phyloP scores from a whole-genome alignment of 2,329 filamentous ascomycete species.

The Harringtonia aguacate region DNA sequence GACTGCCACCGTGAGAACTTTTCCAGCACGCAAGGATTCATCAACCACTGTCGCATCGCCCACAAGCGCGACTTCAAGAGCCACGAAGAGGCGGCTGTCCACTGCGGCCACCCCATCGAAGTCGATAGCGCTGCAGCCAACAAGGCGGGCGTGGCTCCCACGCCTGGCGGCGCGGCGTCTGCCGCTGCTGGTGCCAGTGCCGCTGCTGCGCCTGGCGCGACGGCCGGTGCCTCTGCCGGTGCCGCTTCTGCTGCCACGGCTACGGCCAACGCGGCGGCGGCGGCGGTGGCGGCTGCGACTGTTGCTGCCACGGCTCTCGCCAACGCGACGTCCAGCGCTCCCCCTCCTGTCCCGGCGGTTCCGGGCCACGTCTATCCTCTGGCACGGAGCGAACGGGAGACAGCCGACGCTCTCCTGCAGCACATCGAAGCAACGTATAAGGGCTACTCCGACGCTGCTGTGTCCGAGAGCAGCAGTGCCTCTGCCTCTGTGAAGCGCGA shows the following conservation, averaged over 20 bases:
- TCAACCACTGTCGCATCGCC: slow-evolving; percentile 96
- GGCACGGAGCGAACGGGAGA: slow-evolving; percentile 45
- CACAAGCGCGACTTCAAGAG: slow-evolving; percentile 91
- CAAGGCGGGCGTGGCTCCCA: neutral
- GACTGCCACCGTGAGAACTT: slow-evolving; percentile 88
- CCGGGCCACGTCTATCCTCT: slow-evolving; percentile 52
- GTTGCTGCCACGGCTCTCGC: neutral
- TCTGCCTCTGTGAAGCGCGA: slow-evolving; percentile 2
- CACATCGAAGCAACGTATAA: slow-evolving; percentile 44
- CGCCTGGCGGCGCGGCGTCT: neutral
- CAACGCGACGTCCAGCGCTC: neutral
- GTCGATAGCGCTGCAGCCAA: slow-evolving; percentile 41
- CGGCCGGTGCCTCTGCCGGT: neutral
- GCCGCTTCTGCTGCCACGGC: neutral
- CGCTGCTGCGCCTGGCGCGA: neutral
- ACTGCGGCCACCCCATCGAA: slow-evolving; percentile 76
- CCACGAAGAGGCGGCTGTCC: slow-evolving; percentile 84
- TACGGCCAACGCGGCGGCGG: neutral
- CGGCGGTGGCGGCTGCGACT: neutral
- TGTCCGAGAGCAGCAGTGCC: neutral
- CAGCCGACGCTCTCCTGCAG: slow-evolving; percentile 36
- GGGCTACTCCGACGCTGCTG: slow-evolving; percentile 29
- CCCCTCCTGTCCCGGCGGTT: slow-evolving; percentile 14
- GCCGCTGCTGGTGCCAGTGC: neutral
- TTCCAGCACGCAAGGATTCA: slow-evolving; percentile 95